Evolutionary conservation across 2,329 filamentous ascomycete species (phyloP), one percentile per base, ranked within the genome.

Genomic region (Hypoxylon sp.): DNA sequence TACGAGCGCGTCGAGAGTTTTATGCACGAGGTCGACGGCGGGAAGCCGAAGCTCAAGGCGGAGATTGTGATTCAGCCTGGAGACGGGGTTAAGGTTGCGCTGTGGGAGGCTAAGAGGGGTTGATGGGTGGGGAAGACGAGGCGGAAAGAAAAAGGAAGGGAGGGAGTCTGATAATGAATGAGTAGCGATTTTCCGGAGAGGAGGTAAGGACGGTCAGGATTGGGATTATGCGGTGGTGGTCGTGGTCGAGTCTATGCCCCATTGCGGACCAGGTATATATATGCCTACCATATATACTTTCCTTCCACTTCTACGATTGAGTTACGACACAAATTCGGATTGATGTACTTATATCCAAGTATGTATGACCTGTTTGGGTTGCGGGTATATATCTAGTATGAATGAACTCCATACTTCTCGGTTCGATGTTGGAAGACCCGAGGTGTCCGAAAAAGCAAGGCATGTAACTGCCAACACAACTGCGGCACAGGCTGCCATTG

Each of bases 1-100:
- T 96, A 91, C 75, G 87, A 89, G 60, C 80, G 83, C 10, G 82
- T 93, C 6, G 86, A 89, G 74, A 87, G 81, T 74, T 80, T 84
- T 72, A 89, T 89, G 87, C 69, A 77, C 6, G 77, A 79, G n/a
- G 73, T 88, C 38, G 87, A 89, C 72, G 83, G 83, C 13, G 87
- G 86, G 0, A 76, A 80, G 1, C 87, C 87, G 5, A 77, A 76
- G 56, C 79, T 90, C 67, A 88, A 85, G 81, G 79, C 86, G 0
- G 87, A 90, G 73, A 87, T 91, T 72, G 86, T 89, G 38, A 72
- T 90, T 71, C 83, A 84, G 72, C 89, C 89, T 0, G 85, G 82
- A 0, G 81, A 89, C 50, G 89, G 88, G 1, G 88, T 91, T 13
- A 80, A 76, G 52, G 84, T 90, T 21, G 85, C 84, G 1, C 85